Conservation (phyloP, 345 rosid genomes). For the Crucihimalaya himalaica region DNA sequence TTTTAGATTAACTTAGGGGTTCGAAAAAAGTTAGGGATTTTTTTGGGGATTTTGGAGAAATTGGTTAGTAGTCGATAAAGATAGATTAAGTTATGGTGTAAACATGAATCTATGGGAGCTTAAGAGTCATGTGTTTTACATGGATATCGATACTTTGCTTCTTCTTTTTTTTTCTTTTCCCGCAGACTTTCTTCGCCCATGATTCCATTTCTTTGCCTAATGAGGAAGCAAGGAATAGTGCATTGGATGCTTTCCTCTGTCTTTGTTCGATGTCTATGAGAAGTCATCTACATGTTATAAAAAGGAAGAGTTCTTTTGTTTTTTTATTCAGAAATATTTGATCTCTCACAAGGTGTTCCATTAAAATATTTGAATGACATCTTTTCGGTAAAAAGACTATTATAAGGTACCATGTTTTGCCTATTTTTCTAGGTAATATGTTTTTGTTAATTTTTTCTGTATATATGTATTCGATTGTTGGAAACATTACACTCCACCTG, state of each 20-base stretch:
- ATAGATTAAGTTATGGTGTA: too few relatives aligned
- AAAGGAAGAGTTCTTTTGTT: not conserved
- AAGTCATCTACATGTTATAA: conserved; percentile 10
- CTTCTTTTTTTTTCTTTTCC: not conserved
- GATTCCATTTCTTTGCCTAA: conserved; percentile 5
- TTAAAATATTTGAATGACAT: not conserved
- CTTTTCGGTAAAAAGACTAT: not conserved
- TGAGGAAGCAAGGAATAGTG: conserved; percentile 27
- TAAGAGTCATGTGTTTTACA: too few relatives aligned
- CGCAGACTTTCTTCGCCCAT: not conserved
- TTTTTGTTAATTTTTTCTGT: not conserved
- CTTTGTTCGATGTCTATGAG: not conserved
- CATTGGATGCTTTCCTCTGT: conserved; percentile 10
- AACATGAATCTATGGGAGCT: too few relatives aligned
- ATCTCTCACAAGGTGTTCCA: conserved; percentile 11
- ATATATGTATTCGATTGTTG: not conserved
- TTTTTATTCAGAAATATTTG: conserved; percentile 22
- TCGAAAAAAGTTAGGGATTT: too few relatives aligned
- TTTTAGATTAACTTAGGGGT: not conserved
- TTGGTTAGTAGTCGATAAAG: too few relatives aligned
- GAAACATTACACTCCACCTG: not conserved
- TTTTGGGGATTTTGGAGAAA: too few relatives aligned
- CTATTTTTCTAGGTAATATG: not conserved
- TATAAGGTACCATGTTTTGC: conserved; percentile 17
- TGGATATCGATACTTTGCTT: conserved; percentile 33